Conservation (phyloP, 192 early-diverging fungal genomes). For the Coemansia sp. region DNA sequence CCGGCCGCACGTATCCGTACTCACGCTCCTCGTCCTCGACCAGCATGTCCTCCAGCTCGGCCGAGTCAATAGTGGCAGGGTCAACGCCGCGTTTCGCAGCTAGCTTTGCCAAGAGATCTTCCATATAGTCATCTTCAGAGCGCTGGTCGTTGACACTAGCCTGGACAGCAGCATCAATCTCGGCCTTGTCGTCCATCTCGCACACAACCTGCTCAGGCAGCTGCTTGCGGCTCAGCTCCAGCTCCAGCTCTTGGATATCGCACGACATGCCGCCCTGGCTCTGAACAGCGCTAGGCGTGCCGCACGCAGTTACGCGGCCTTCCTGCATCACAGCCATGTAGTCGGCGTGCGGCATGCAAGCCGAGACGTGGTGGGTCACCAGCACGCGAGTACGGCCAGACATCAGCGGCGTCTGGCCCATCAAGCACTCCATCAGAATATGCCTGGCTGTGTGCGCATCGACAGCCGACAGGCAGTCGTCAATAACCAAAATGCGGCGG, state of each 20-base stretch:
- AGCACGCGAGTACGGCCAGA: conserved; percentile 77
- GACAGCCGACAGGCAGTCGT: conserved; percentile 94
- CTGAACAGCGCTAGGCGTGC: conserved; percentile 57
- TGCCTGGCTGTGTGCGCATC: conserved; percentile 94
- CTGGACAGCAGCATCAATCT: conserved; percentile 16
- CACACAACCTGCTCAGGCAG: conserved; percentile 23
- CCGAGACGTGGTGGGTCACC: conserved; percentile 89
- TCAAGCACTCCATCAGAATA: conserved; percentile 77
- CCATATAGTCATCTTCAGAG: conserved; percentile 19
- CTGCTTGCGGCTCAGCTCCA: conserved; percentile 3
- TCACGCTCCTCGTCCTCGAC: conserved; percentile 79
- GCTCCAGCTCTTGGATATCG: conserved; percentile 27
- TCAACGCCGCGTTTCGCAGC: conserved; percentile 41
- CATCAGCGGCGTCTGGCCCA: conserved; percentile 65
- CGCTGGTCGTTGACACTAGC: conserved; percentile 22
- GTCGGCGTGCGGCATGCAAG: conserved; percentile 61
- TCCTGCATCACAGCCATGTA: conserved; percentile 69
- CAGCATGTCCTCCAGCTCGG: conserved; percentile 56
- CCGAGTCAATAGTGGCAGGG: conserved; percentile 18
- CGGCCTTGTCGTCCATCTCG: background rate
- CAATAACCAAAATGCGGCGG: conserved; percentile 73
- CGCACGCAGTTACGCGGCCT: conserved; percentile 62
- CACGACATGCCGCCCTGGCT: conserved; percentile 36
- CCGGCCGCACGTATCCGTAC: conserved; percentile 67
- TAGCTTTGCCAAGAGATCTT: conserved; percentile 12